phyloP scores from a whole-genome alignment of 805 yeast genomes.

The Yarrowia bubula region DNA sequence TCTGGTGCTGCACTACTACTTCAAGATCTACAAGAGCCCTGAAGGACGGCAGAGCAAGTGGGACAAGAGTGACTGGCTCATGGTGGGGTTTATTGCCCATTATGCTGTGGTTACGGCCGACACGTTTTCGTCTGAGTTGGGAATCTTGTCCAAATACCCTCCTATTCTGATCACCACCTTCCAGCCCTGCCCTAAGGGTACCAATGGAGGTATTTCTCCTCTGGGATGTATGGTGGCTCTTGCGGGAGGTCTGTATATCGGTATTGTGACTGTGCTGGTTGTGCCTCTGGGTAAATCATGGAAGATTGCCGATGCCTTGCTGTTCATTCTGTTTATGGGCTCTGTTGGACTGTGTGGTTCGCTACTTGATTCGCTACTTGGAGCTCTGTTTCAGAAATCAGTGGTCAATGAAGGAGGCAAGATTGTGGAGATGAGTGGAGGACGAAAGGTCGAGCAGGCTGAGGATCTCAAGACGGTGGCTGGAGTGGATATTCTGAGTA shows the following conservation, averaged over 20 bases:
- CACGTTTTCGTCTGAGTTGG: constrained; percentile 50
- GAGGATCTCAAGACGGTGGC: constrained; percentile 36
- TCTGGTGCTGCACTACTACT: constrained; percentile 35
- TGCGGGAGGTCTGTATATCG: constrained; percentile 42
- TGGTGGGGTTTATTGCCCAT: constrained; percentile 40
- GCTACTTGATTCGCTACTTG: constrained; percentile 45
- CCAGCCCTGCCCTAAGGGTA: constrained; percentile 46
- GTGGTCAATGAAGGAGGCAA: constrained; percentile 40
- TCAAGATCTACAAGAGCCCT: constrained; percentile 5
- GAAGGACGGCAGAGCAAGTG: constrained; percentile 6
- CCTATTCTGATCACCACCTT: constrained; percentile 46
- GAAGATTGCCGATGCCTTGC: constrained; percentile 28
- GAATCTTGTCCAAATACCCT: constrained; percentile 42
- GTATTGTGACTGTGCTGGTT: constrained; percentile 37
- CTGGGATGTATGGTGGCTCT: constrained; percentile 43
- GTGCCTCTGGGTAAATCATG: constrained; percentile 31
- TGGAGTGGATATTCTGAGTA: constrained; percentile 42
- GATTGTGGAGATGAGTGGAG: constrained; percentile 41
- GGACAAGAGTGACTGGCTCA: constrained; percentile 25
- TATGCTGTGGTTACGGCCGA: constrained; percentile 49
- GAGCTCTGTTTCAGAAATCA: constrained; percentile 45
- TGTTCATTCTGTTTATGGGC: constrained; percentile 37
- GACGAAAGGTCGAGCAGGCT: constrained; percentile 31
- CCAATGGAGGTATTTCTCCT: constrained; percentile 47
- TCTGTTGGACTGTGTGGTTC: constrained; percentile 43